Evolutionary conservation across 192 early-diverging fungal species (phyloP).

Genomic region (Gonapodya prolifera): DNA sequence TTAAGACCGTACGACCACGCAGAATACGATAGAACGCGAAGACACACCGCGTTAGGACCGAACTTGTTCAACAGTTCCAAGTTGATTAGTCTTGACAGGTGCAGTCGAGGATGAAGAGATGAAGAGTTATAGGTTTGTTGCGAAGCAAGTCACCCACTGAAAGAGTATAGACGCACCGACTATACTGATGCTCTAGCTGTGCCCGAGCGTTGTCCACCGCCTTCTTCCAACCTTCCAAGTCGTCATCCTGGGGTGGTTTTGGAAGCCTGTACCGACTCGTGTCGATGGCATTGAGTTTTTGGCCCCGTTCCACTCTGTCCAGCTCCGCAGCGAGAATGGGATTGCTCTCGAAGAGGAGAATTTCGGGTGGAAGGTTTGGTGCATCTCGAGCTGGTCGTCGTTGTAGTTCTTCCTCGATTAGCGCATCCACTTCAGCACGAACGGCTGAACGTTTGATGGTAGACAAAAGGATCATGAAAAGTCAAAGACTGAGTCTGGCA

Average conservation of each 20-base stretch:
- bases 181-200: slow-evolving; percentile 29
- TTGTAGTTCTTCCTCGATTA: not conserved
- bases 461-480: too few species aligned
- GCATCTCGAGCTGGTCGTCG: not conserved
- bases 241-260: slow-evolving; percentile 1
- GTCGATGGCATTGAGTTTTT: not conserved
- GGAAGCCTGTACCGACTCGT: not conserved
- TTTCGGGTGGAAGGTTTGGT: not conserved
- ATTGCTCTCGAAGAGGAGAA: not conserved
- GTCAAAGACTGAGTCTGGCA: too few species aligned
- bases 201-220: slow-evolving; percentile 32
- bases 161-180: slow-evolving; percentile 9
- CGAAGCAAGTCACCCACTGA: too few species aligned
- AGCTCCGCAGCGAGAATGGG: not conserved
- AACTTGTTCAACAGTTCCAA: slow-evolving; percentile 31
- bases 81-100: slow-evolving; percentile 20
- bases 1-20: too few species aligned
- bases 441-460: too few species aligned
- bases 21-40: too few species aligned
- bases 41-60: slow-evolving; percentile 27
- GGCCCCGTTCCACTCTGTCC: not conserved
- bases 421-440: not conserved
- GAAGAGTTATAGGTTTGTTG: too few species aligned
- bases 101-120: too few species aligned
- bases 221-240: slow-evolving; percentile 9